phyloP scores from a whole-genome alignment of 202 grass and related monocot species.

The Schoenoplectus triqueter region DNA sequence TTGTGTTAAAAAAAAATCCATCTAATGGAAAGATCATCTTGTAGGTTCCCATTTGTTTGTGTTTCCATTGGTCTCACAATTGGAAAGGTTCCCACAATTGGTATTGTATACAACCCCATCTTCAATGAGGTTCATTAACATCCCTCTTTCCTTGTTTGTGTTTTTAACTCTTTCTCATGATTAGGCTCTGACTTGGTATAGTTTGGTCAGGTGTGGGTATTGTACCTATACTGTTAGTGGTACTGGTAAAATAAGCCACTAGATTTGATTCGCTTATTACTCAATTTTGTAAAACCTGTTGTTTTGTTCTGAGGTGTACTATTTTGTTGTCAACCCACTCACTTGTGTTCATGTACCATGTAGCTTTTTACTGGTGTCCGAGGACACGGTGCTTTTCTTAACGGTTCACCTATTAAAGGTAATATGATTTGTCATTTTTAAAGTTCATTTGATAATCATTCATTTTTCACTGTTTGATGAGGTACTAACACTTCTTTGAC shows the following conservation, averaged over 20 bases:
- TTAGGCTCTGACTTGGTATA: constrained; percentile 13
- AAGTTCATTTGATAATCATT: constrained; percentile 28
- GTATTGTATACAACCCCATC: constrained; percentile 92
- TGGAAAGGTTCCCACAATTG: constrained; percentile 72
- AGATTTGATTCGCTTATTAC: not conserved
- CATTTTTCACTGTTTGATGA: constrained; percentile 32
- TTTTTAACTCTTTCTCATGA: not conserved
- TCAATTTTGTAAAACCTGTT: not conserved
- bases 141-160: constrained; percentile 14
- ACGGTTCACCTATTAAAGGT: constrained; percentile 92
- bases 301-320: no score
- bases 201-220: not conserved
- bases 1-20: no score
- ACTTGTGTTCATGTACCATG: constrained; percentile 21
- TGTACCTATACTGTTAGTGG: constrained; percentile 1
- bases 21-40: constrained; percentile 17
- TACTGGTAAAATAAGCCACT: not conserved
- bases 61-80: constrained; percentile 94
- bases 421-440: constrained; percentile 26
- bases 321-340: not conserved
- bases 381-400: constrained; percentile 91
- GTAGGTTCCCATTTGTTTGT: constrained; percentile 90
- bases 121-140: constrained; percentile 69
- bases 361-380: constrained; percentile 81
- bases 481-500: constrained; percentile 35